Evolutionary conservation across 2,329 filamentous ascomycete species (phyloP), one percentile per base, ranked within the genome.

Genomic region (Knufia petricola): DNA sequence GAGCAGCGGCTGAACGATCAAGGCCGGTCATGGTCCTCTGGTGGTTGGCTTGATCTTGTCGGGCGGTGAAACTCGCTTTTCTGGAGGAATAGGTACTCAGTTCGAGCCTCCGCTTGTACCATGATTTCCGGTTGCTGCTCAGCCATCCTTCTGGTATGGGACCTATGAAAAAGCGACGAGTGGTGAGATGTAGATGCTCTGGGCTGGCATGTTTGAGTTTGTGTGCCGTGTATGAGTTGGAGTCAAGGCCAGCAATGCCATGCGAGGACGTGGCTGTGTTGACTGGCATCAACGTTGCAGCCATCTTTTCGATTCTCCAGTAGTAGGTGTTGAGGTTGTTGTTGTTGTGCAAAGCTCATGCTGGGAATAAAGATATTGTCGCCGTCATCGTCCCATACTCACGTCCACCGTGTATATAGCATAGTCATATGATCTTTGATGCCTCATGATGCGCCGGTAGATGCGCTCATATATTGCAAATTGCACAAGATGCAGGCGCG

Each of bases 121-220:
- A 82, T 50, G 76, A 72, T 57, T 78, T 79, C 46, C 78, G 70
- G 61, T 82, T 76, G 52, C 73, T 76, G 56, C 76, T 77, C 47
- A 82, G 69, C 79, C 79, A 83, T 49, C 76, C 78, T 57, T 78
- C 75, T 38, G 79, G 79, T 30, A 82, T 78, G 30, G 79, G 79
- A 1, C 79, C 79, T 50, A 83, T 79, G 64, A 83, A 83, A 64
- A 75, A 76, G 48, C 79, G 75, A 48, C 75, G 71, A 45, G 72
- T 77, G 4, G 79, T 82, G 55, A 79, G 66, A 63, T 82, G 73
- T 34, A 83, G 64, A 59, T 83, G 79, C 51, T 77, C 71, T 20
- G 77, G 71, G 37, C 75, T 78, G 42, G 77, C 75, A 70, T 83
- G 76, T 66, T 77, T 73, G 62, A 79, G 61, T 56, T 72, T 71